Evolutionary conservation across 2,329 filamentous ascomycete species (phyloP), one percentile per base, ranked within the genome.

Genomic region (Thyridium curvatum): DNA sequence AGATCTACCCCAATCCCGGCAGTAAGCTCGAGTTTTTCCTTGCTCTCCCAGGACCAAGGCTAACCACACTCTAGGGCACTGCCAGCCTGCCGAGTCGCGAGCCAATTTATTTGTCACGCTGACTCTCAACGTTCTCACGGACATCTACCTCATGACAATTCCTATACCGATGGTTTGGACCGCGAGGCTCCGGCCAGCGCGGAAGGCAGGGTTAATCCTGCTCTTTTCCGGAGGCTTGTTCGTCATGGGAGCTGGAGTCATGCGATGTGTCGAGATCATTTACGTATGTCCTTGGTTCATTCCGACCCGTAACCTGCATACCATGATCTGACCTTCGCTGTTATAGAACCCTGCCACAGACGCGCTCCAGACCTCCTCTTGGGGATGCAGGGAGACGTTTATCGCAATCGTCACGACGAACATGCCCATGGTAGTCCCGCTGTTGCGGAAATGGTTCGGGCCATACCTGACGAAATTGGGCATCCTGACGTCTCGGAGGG

Each of bases 171-270:
- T 80, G 61, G 58, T 81, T 2, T 76, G 70, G 64, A 62, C 61
- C 41, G 68, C 74, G 0, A 65, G 64, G 4, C 59, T 81, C 6
- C 60, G 56, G 8, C 60, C 63, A 15, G 53, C 59, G 5, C 72
- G 71, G 47, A 81, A 80, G 48, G 46, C 70, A 2, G 66, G 69
- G 3, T 59, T 79, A 0, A 59, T 74, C 2, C 42, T 75, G 4
- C 60, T 81, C 13, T 79, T 79, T 51, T 68, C 67, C 29, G 72
- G 72, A 12, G 75, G 72, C 6, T 48, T 71, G 12, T 77, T 79
- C 46, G 68, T 77, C 35, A 76, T 74, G 46, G 63, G 70, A 31
- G 68, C 68, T 15, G 72, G 69, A 4, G 67, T 77, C 40, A 55
- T 79, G 8, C 71, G 75, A 32, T 72, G 69, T 38, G 63, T 73